Evolutionary conservation across 2,329 filamentous ascomycete genomes (phyloP), one percentile per base, ranked within the genome.

Genomic region (Colletotrichum sp.): DNA sequence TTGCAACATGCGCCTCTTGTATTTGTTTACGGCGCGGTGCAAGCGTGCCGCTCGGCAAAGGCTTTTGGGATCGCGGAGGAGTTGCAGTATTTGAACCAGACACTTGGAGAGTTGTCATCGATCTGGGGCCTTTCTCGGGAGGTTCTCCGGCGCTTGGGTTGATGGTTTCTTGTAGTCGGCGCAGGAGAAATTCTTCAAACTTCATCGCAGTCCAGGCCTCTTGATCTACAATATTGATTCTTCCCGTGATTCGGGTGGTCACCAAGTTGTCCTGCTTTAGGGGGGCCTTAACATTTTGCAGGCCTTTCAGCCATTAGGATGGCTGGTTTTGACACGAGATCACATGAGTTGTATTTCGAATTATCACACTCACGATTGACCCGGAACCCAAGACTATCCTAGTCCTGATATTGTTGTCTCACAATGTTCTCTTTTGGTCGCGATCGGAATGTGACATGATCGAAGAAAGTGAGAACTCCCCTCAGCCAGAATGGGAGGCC

Each of bases 1-100:
- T 71, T 82, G 1, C 63, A 71, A 10, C 76, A 81, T 6, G 75
- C 77, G 3, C 79, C 80, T 0, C 70, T 82, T 8, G 78, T 81
- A 1, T 75, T 82, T 6, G 77, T 81, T 0, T 82, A 82, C 39
- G 79, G 73, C 1, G 73, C 79, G 5, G 79, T 80, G 3, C 79
- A 81, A 62, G 80, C 80, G 2, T 76, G 72, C 5, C 77, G 77
- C 10, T 69, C 78, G 1, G 69, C 30, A 26, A 76, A 69, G 6
- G n/a, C 39, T 3, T 74, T 75, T 18, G 66, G 39, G 3, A 71
- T 68, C 24, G 55, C 32, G 2, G 71, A 76, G 16, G 71, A 68
- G 32, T 55, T 59, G 10, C 44, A 55, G 6, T 63, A 64, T 32
- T 18, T 76, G 12, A 69, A 12, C 5, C 62, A 63, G n/a, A 70